These are phyloP conservation scores for Pontederia crassipes DNA, from an alignment of 176 grass and related monocot species.

Conservation along the genomic window DNA sequence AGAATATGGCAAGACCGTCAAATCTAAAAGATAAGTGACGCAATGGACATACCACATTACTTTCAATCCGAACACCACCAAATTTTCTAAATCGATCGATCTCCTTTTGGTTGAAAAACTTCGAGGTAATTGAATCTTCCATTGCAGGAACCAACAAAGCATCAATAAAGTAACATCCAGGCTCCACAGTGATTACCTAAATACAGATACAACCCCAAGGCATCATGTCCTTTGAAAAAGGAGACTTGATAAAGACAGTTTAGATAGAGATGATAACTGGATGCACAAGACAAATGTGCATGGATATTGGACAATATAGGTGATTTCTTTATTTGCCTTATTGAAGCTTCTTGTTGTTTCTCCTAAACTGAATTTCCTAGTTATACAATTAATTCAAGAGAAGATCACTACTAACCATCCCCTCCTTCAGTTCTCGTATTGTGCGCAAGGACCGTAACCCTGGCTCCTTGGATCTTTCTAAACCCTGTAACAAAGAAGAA, in stretches of 20 bases:
- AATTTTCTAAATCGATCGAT: slow-evolving; percentile 62
- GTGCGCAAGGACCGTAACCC: slow-evolving; percentile 72
- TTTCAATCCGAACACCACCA: slow-evolving; percentile 93
- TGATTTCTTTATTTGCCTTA: too few relatives aligned
- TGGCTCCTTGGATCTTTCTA: slow-evolving; percentile 78
- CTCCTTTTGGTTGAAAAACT: slow-evolving; percentile 68
- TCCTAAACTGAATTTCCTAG: not conserved
- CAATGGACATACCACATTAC: slow-evolving; percentile 63
- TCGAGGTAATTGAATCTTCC: slow-evolving; percentile 44
- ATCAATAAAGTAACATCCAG: slow-evolving; percentile 94
- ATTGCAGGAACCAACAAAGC: slow-evolving; percentile 45
- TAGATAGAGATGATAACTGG: too few relatives aligned
- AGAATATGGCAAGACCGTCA: not conserved
- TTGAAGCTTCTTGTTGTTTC: too few relatives aligned
- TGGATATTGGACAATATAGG: too few relatives aligned
- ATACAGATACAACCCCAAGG: slow-evolving; percentile 22
- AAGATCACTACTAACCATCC: slow-evolving; percentile 66
- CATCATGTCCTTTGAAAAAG: too few relatives aligned
- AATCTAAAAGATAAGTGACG: not conserved
- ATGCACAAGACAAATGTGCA: not conserved
- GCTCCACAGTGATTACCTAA: slow-evolving; percentile 95
- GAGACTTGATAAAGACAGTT: too few relatives aligned
- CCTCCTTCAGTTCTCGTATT: slow-evolving; percentile 61
- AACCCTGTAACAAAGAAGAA: slow-evolving; percentile 35
- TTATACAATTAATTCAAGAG: not conserved